Percentiles rank a stretch among this genome's conserved stretches.
These are phyloP conservation scores for Aspergillus melleus DNA, from an alignment of 2,329 filamentous ascomycete species.

Conservation along the genomic window DNA sequence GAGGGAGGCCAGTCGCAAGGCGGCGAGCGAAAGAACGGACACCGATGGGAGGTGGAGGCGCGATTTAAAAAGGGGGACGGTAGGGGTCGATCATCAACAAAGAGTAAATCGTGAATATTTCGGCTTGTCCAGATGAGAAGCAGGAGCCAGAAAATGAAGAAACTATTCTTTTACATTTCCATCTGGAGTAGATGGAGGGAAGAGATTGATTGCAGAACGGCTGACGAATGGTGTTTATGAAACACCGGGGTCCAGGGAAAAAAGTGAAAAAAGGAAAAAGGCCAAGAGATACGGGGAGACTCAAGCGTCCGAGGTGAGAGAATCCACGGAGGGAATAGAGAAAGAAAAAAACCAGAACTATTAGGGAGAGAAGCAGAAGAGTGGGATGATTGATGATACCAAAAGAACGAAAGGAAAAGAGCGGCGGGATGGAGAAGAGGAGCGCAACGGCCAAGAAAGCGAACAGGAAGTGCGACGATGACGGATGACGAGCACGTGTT, in stretches of 20 bases:
- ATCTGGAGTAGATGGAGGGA: background rate
- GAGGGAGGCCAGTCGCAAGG: conserved; percentile 4
- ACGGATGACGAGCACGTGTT: background rate
- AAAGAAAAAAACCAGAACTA: background rate
- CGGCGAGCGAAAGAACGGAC: conserved; percentile 10
- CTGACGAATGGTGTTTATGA: background rate
- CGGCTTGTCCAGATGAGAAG: background rate
- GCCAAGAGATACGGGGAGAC: background rate
- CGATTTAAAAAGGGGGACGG: conserved; percentile 17
- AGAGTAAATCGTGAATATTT: background rate
- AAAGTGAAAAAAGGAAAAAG: background rate
- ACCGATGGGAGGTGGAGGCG: conserved; percentile 10
- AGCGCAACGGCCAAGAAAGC: background rate
- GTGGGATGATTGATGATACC: background rate
- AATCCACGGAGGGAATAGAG: background rate
- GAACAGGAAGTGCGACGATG: conserved; percentile 1
- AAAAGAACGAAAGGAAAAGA: background rate
- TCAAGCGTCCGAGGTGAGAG: background rate
- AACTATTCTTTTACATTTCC: background rate
- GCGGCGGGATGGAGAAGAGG: background rate
- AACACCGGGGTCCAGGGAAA: background rate
- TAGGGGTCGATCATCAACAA: conserved; percentile 16
- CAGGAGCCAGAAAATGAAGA: background rate
- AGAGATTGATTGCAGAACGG: background rate
- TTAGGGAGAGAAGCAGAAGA: background rate